Conservation (phyloP, 2,329 filamentous ascomycete species). For the Chalara sp. region DNA sequence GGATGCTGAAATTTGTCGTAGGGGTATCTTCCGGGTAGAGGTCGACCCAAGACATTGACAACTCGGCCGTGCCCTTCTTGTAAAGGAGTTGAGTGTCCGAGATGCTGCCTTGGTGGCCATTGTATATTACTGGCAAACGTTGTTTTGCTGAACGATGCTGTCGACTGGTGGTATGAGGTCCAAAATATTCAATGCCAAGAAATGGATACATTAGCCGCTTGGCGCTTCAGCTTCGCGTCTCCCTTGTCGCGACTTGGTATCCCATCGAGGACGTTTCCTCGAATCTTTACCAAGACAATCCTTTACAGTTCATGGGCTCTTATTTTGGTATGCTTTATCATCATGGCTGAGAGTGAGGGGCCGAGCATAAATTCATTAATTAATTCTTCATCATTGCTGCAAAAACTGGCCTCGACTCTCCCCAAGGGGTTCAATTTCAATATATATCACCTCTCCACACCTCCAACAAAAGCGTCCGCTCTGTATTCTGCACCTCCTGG, state of each 20-base stretch:
- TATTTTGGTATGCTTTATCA: slow-evolving; percentile 18
- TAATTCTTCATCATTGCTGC: slow-evolving; percentile 19
- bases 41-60: slow-evolving; percentile 18
- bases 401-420: slow-evolving; percentile 31
- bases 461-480: slow-evolving; percentile 65
- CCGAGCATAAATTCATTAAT: slow-evolving; percentile 14
- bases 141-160: neutral
- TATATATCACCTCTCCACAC: slow-evolving; percentile 82
- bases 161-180: no score
- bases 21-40: slow-evolving; percentile 9
- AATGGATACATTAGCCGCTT: no score
- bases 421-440: slow-evolving; percentile 53
- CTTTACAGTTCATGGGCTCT: slow-evolving; percentile 8
- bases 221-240: slow-evolving; percentile 6
- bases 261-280: neutral
- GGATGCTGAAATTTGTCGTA: slow-evolving; percentile 21
- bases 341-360: slow-evolving; percentile 24
- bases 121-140: neutral
- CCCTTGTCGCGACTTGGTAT: slow-evolving; percentile 11
- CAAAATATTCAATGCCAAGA: no score
- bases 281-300: slow-evolving; percentile 1
- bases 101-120: slow-evolving; percentile 43
- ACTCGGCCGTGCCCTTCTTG: slow-evolving; percentile 21
- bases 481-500: slow-evolving; percentile 76
- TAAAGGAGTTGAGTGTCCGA: slow-evolving; percentile 31